Evolutionary conservation across 768 basidiomycete genomes (phyloP).

Genomic region (Termitomyces sp.): DNA sequence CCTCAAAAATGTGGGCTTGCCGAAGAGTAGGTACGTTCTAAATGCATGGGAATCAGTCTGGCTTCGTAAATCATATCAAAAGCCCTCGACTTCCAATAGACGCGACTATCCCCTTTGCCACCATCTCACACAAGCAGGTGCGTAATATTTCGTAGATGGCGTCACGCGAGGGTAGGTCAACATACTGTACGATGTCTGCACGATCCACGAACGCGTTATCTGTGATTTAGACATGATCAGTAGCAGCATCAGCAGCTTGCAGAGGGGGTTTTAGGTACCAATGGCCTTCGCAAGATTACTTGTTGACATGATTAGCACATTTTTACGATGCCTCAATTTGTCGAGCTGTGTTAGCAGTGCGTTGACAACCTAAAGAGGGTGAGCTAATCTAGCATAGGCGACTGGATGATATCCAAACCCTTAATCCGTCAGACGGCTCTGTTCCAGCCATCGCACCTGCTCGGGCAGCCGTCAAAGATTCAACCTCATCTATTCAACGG

Average conservation of each 20-base stretch:
- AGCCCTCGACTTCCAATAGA: constrained; percentile 41
- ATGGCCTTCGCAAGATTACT: constrained; percentile 95
- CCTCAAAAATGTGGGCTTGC: constrained; percentile 54
- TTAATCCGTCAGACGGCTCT: constrained; percentile 90
- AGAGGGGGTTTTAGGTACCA: constrained; percentile 40
- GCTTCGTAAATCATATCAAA: neutral
- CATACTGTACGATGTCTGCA: constrained; percentile 93
- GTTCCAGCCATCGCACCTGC: constrained; percentile 93
- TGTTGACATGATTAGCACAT: constrained; percentile 94
- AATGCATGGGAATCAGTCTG: constrained; percentile 3
- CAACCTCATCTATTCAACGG: constrained; percentile 79
- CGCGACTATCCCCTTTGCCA: constrained; percentile 64
- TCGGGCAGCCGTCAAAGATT: constrained; percentile 90
- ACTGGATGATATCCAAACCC: constrained; percentile 36
- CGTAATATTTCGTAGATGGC: constrained; percentile 92
- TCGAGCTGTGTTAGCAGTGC: constrained; percentile 96
- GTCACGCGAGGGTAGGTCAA: constrained; percentile 85
- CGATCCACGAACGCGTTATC: constrained; percentile 96
- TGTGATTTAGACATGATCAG: constrained; percentile 21
- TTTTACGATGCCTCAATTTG: constrained; percentile 88
- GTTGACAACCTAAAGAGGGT: constrained; percentile 76
- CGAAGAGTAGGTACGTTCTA: constrained; percentile 60
- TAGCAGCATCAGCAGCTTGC: neutral
- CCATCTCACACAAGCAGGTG: constrained; percentile 76
- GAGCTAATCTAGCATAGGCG: neutral